Evolutionary conservation across 23 red algal genomes (phyloP).

Genomic region (Cyanidiococcus yangmingshanensis): DNA sequence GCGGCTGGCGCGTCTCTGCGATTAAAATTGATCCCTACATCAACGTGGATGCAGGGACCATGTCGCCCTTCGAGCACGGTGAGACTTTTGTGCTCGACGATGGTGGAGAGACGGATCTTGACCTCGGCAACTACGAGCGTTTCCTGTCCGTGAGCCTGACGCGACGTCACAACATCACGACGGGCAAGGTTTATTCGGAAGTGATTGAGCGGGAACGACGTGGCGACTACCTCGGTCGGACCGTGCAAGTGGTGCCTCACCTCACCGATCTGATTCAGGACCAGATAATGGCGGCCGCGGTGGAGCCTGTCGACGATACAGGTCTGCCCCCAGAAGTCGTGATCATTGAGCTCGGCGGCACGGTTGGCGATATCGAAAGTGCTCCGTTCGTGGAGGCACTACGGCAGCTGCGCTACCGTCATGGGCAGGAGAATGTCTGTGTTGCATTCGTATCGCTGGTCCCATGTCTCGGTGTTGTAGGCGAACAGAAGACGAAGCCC

Average conservation of each 20-base stretch:
- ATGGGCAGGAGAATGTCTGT: constrained; percentile 81
- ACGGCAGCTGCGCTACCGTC: constrained; percentile 77
- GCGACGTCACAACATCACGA: constrained; percentile 89
- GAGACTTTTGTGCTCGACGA: constrained; percentile 96
- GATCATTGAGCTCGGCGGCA: constrained; percentile 92
- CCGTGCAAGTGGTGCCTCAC: constrained; percentile 95
- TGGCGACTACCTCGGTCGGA: constrained; percentile 85
- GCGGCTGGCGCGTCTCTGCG: constrained; percentile 85
- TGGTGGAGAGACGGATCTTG: constrained; percentile 88
- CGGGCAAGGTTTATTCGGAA: constrained; percentile 79
- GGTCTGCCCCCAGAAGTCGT: constrained; percentile 78
- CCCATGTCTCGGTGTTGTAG: constrained; percentile 86
- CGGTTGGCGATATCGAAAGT: constrained; percentile 89
- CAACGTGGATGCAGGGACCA: constrained; percentile 93
- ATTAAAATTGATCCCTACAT: constrained; percentile 99
- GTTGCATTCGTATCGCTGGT: constrained; percentile 90
- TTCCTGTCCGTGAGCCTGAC: constrained; percentile 73
- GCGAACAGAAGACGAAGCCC: constrained; percentile 99
- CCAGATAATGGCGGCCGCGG: constrained; percentile 67
- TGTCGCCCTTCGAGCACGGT: constrained; percentile 98
- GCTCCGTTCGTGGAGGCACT: constrained; percentile 95
- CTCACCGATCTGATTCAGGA: constrained; percentile 85
- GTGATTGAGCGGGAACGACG: constrained; percentile 73
- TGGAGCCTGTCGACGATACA: constrained; percentile 35
- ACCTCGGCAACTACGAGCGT: constrained; percentile 96